Conservation (phyloP, 1,284 basidiomycete species). For the Ceratobasidium sp. region DNA sequence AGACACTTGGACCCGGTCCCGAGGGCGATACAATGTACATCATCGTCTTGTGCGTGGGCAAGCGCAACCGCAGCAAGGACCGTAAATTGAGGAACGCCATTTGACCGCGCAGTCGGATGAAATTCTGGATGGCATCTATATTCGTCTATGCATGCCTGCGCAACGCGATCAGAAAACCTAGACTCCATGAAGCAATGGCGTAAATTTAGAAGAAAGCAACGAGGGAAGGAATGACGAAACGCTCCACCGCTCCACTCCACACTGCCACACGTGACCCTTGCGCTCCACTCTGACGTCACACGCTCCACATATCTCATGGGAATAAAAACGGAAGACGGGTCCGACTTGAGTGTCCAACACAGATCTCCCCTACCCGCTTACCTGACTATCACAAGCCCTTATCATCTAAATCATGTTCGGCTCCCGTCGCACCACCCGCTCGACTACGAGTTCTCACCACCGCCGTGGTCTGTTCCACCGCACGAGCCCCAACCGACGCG, state of each 20-base stretch:
- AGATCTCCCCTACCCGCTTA: not conserved
- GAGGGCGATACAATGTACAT: constrained; percentile 66
- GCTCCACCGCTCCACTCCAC: not conserved
- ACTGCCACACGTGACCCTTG: constrained; percentile 22
- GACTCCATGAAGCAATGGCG: constrained; percentile 1
- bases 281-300: not conserved
- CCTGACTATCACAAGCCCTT: not conserved
- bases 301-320: not conserved
- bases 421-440: constrained; percentile 18
- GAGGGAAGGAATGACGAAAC: constrained; percentile 24
- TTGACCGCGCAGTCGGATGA: constrained; percentile 39
- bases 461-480: constrained; percentile 39
- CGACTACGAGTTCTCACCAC: constrained; percentile 28
- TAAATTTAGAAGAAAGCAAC: no score
- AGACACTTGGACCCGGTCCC: constrained; percentile 90
- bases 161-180: not conserved
- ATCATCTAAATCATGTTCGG: constrained; percentile 29
- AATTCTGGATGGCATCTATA: constrained; percentile 31
- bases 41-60: not conserved
- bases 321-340: not conserved
- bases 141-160: constrained; percentile 21
- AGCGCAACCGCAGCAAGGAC: constrained; percentile 42
- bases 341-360: not conserved
- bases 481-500: constrained; percentile 41
- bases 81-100: constrained; percentile 40